Base-by-base conservation (phyloP, 2,329 filamentous ascomycete species). In the Aspergillus ustus region DNA sequence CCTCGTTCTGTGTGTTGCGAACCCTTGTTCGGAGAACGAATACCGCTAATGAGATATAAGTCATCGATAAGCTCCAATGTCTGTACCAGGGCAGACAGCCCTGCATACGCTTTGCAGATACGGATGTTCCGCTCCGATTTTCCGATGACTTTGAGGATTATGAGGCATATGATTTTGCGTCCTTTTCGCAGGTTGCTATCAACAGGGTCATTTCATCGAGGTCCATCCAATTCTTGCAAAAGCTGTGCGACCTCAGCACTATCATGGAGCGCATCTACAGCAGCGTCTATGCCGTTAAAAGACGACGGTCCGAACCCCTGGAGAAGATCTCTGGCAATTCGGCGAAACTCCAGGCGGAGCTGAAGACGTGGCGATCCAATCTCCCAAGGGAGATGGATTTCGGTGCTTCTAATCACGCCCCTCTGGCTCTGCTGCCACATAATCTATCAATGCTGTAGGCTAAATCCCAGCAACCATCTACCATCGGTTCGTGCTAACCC, bases 1-100 rank as follows among this genome's bases (percentile, higher is more conserved):
- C 34, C 3, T 40, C 34, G 1, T 40, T 13, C 15, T 40, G 34
- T 40, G 34, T 40, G 34, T 6, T 15, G 15, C 15, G 34, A 40
- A 13, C 34, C 34, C 34, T 17, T 13, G 15, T 40, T 9, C 15
- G 11, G 11, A 4, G 2, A 1, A 1, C 11, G 34, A 40, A 15
- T 11, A 15, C 6, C 15, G 11, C 34, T 40, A 40, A 40, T 6
- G 11, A 15, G 3, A 17, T 13, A 15, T 57, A 63, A 63, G 70
- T 75, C 0, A 69, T 69, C 4, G 84, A 85, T 62, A 86, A 85
- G 64, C 79, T 85, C 7, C 84, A 87, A 62, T 82, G 78, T 15
- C 68, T 87, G 0, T 87, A 85, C 52, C 83, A 84, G 65, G 84
- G 84, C 0, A 80, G 84, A 0, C 85, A 83, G 0, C 79, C 78